Evolutionary conservation across 176 grass and related monocot species (phyloP), one percentile per base, ranked within the genome.

Genomic region (Aegilops sharonensis): DNA sequence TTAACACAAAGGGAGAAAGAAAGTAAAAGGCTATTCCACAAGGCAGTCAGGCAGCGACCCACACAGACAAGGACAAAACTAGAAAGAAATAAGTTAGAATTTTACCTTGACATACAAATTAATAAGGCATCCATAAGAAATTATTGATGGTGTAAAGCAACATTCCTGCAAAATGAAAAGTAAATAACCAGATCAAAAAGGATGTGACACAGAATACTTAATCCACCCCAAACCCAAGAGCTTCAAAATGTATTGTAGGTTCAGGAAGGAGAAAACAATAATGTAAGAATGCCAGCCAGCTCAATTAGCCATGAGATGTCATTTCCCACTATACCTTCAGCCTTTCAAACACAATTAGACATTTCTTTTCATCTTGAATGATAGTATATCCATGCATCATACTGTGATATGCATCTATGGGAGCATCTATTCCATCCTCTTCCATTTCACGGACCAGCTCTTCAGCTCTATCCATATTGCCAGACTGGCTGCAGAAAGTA

Each of bases 331-430:
- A 82, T 91, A 94, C 97, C 90, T 96, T 94, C 56, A 99, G 72
- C 77, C 94, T 92, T 85, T 99, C 77, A 47, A 96, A 94, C 21
- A 99, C 97, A 75, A 99, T 82, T 90, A 99, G 69, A 64, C 94
- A 93, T 87, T 99, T 99, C 13, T 92, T 88, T 73, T 99, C 94
- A 81, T 99, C 84, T 43, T 91, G 91, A 88, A 75, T 68, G 47
- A 89, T 87, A 85, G 91, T 99, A 74, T 99, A 99, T 87, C 97
- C 97, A 91, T 99, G 94, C 94, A 99, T 96, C 94, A 99, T 96
- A 85, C 90, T 94, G n/a, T 99, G 97, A 79, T 96, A 96, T 91
- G 92, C 81, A 85, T 94, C 92, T 85, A 94, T 77, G 69, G 92
- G 92, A 85, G 92, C 92, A 74, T 99, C 97, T 73, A 96, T 95